Conservation (phyloP, 2,329 filamentous ascomycete genomes). For the Colletotrichum musicola region DNA sequence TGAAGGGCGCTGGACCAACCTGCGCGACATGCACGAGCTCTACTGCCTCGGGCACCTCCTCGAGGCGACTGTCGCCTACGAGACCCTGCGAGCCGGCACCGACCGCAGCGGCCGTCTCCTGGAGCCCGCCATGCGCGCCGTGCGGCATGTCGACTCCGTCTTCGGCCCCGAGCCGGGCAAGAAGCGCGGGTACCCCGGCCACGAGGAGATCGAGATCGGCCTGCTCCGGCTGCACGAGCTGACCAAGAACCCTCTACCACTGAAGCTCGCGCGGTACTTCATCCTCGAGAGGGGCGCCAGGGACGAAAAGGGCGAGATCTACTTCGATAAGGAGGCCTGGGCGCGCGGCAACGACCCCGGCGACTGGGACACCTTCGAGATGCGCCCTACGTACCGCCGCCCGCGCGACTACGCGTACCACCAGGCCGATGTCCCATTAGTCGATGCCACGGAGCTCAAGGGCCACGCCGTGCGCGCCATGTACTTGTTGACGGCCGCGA, state of each 20-base stretch:
- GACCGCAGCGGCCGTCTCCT: constrained; percentile 10
- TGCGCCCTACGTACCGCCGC: constrained; percentile 56
- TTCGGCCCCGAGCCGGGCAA: constrained; percentile 7
- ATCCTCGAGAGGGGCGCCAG: constrained; percentile 67
- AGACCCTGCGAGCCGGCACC: constrained; percentile 1
- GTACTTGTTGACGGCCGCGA: constrained; percentile 70
- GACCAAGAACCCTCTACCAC: constrained; percentile 48
- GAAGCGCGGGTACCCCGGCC: constrained; percentile 23
- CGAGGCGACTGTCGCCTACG: constrained; percentile 21
- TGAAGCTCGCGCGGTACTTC: constrained; percentile 65
- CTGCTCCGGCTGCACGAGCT: constrained; percentile 54
- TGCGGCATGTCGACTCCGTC: constrained; percentile 12
- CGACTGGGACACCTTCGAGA: constrained; percentile 17
- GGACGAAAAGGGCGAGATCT: constrained; percentile 62
- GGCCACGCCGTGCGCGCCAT: constrained; percentile 71
- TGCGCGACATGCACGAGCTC: constrained; percentile 21
- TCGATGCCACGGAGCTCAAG: constrained; percentile 65
- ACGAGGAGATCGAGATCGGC: constrained; percentile 60
- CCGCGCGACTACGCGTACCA: constrained; percentile 60
- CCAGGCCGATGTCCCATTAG: constrained; percentile 67
- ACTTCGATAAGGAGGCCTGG: constrained; percentile 65
- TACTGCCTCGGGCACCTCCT: constrained; percentile 24
- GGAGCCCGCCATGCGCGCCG: constrained; percentile 16
- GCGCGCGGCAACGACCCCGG: constrained; percentile 55
- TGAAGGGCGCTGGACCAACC: constrained; percentile 12